A percentile compares a stretch with the other conserved stretches of the same genome.
Conservation (phyloP, 2,329 filamentous ascomycete species). For the Orbilia quercus region DNA sequence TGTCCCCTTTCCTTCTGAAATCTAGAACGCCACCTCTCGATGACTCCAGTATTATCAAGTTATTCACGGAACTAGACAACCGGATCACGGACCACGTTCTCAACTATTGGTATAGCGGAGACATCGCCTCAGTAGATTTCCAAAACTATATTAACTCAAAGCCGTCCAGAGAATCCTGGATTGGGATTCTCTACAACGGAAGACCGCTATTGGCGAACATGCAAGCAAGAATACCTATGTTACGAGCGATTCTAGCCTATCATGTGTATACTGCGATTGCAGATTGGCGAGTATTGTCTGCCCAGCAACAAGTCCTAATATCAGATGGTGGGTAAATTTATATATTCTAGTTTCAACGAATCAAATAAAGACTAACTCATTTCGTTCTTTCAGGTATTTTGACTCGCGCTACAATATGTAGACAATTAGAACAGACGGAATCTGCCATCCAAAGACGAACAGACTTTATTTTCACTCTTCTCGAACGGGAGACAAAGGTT, state of each 20-base stretch:
- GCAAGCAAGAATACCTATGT: slow-evolving; percentile 24
- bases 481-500: slow-evolving; percentile 20
- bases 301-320: slow-evolving; percentile 3
- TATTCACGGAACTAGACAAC: slow-evolving; percentile 29
- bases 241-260: slow-evolving; percentile 36
- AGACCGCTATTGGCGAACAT: slow-evolving; percentile 23
- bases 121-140: slow-evolving; percentile 24
- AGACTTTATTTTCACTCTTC: slow-evolving; percentile 6
- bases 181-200: slow-evolving; percentile 13
- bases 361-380: not conserved
- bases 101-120: slow-evolving; percentile 33
- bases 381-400: not conserved
- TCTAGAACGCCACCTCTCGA: slow-evolving; percentile 18
- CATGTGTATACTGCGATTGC: slow-evolving; percentile 37
- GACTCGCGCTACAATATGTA: not conserved
- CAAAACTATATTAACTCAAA: slow-evolving; percentile 25
- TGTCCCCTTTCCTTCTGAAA: not conserved
- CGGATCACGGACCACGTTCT: slow-evolving; percentile 32
- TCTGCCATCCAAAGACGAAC: not conserved
- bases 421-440: not conserved
- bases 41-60: slow-evolving; percentile 18
- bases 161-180: slow-evolving; percentile 9
- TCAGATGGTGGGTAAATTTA: not conserved
- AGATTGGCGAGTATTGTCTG: slow-evolving; percentile 27
- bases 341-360: not conserved